Evolutionary conservation across 495 filamentous ascomycete genomes (phyloP).

Genomic region (Glutinoglossum americanum): DNA sequence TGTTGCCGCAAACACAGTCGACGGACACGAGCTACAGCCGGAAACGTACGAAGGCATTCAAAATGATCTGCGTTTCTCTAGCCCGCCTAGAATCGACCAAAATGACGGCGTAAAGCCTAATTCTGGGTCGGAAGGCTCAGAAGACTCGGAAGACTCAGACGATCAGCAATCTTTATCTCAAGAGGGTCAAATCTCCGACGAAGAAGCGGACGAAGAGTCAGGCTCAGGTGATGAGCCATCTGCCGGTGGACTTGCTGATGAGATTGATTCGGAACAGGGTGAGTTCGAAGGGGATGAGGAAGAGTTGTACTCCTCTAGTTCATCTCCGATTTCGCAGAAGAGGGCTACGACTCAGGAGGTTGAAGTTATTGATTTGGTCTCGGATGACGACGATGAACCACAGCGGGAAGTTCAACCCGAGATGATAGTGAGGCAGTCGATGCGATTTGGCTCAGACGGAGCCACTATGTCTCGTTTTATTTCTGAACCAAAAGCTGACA

Average conservation of each 20-base stretch:
- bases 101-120: not conserved
- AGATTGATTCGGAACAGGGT: not conserved
- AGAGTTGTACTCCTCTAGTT: not conserved
- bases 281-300: not conserved
- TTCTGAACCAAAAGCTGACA: not conserved
- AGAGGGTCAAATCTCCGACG: not conserved
- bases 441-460: not conserved
- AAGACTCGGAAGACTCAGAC: not conserved
- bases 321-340: not conserved
- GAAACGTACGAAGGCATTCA: not conserved
- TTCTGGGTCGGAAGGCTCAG: not conserved
- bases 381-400: not conserved
- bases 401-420: not conserved
- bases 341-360: not conserved
- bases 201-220: not conserved
- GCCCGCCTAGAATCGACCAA: not conserved
- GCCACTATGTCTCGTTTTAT: not conserved
- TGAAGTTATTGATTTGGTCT: not conserved
- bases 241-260: not conserved
- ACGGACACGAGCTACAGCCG: not conserved
- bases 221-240: not conserved
- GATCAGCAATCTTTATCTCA: not conserved
- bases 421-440: not conserved
- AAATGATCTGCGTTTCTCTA: not conserved
- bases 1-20: not conserved